phyloP scores from a whole-genome alignment of 352 stramenopile species.

The Phytopythium ostracodes region DNA sequence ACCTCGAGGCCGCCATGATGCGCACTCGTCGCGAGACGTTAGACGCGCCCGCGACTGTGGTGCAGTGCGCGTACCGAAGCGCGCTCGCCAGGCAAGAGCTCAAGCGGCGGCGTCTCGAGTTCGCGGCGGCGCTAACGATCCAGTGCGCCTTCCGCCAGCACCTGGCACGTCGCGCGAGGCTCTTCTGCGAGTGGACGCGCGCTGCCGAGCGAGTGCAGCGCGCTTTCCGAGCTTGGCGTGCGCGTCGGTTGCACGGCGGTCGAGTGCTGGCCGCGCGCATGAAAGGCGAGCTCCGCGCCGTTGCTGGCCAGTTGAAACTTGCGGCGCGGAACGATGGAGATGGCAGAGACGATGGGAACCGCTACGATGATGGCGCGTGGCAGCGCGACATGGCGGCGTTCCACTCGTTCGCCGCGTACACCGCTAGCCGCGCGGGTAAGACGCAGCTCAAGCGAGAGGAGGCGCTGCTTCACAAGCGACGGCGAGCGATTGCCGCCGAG shows the following conservation, averaged over 20 bases:
- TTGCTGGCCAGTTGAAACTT: constrained; percentile 22
- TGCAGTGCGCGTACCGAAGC: constrained; percentile 51
- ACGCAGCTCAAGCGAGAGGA: constrained; percentile 54
- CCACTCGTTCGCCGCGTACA: constrained; percentile 48
- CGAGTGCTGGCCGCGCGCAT: constrained; percentile 10
- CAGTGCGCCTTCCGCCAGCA: constrained; percentile 69
- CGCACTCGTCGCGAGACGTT: constrained; percentile 17
- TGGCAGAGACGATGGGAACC: neutral
- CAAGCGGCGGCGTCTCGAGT: constrained; percentile 23
- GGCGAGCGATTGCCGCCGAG: constrained; percentile 10
- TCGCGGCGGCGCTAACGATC: constrained; percentile 33
- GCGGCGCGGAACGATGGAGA: neutral
- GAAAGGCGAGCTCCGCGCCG: constrained; percentile 38
- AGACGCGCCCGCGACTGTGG: constrained; percentile 17
- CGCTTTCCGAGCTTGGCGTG: constrained; percentile 38
- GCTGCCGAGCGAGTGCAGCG: constrained; percentile 49
- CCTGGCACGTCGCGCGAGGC: constrained; percentile 41
- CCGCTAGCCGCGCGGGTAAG: constrained; percentile 38
- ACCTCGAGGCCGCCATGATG: constrained; percentile 27
- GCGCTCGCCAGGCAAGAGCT: constrained; percentile 22
- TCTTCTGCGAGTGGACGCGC: constrained; percentile 48
- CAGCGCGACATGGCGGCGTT: constrained; percentile 55
- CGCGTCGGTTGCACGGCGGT: neutral
- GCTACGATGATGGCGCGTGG: constrained; percentile 17
- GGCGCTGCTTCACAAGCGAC: constrained; percentile 27